These are phyloP conservation scores for Phaeophleospora eucalypticola DNA, from an alignment of 2,329 filamentous ascomycete species.

Conservation along the genomic window DNA sequence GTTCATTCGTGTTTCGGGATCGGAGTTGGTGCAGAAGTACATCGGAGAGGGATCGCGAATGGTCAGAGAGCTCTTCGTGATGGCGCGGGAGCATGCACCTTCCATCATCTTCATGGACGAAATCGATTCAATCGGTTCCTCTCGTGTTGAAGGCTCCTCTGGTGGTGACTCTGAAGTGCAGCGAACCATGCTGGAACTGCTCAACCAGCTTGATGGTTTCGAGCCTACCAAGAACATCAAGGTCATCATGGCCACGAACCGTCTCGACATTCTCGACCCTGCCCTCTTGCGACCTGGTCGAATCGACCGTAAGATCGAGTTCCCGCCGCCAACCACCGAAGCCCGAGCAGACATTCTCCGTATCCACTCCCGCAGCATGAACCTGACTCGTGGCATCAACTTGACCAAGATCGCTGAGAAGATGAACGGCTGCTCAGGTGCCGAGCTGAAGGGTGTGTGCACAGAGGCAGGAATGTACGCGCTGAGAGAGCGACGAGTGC, in stretches of 20 bases:
- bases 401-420: conserved; percentile 98
- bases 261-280: conserved; percentile 93
- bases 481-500: conserved; percentile 87
- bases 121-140: conserved; percentile 97
- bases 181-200: conserved; percentile 94
- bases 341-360: conserved; percentile 95
- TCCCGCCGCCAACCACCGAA: conserved; percentile 93
- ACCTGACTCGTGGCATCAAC: conserved; percentile 94
- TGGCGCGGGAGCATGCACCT: conserved; percentile 95
- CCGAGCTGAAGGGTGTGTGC: conserved; percentile 97
- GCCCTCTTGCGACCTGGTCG: conserved; percentile 91
- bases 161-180: conserved; percentile 97
- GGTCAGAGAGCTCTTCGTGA: conserved; percentile 98
- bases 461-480: conserved; percentile 99
- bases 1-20: conserved; percentile 95
- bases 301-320: conserved; percentile 99
- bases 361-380: conserved; percentile 98
- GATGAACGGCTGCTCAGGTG: conserved; percentile 98
- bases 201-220: conserved; percentile 98
- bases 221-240: conserved; percentile 97
- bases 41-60: conserved; percentile 97
- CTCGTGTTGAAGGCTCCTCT: conserved; percentile 89
- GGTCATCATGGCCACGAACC: conserved; percentile 99
- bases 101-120: conserved; percentile 99
- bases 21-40: conserved; percentile 97